Evolutionary conservation across 176 grass and related monocot genomes (phyloP).

Genomic region (Cymbopogon citratus): DNA sequence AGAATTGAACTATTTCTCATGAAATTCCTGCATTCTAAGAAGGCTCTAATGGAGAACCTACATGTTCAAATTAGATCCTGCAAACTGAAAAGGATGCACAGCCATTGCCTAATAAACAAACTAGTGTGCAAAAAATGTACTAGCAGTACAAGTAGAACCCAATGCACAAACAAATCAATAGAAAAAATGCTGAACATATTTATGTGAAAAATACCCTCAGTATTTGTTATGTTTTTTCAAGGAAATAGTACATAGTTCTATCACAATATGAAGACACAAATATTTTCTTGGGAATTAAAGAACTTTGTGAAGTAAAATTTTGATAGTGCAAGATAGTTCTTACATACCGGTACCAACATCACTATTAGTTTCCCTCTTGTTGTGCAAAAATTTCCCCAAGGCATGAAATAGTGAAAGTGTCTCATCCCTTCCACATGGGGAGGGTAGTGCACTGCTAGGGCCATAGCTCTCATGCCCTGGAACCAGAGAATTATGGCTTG

Average conservation of each 20-base stretch:
- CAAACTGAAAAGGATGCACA: background rate
- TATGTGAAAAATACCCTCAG: background rate
- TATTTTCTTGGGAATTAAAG: background rate
- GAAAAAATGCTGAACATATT: background rate
- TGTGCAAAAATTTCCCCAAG: conserved; percentile 93
- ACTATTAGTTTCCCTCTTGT: conserved; percentile 63
- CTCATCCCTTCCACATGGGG: conserved; percentile 81
- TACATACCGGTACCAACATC: conserved; percentile 41
- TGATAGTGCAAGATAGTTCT: conserved; percentile 6
- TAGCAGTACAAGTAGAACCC: background rate
- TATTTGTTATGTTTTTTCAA: background rate
- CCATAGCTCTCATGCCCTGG: conserved; percentile 19
- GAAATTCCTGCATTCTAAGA: background rate
- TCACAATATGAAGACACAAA: background rate
- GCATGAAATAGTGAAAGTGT: conserved; percentile 89
- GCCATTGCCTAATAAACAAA: background rate
- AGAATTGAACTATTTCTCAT: background rate
- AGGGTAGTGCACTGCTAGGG: conserved; percentile 30
- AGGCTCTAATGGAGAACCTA: background rate
- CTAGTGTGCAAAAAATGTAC: conserved; percentile 16
- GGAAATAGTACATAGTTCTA: background rate
- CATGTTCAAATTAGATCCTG: background rate
- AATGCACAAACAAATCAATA: background rate
- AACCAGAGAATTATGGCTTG: conserved; percentile 16
- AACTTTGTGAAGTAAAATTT: conserved; percentile 7